Conservation (phyloP, 805 yeast species). For the Ogataea pilisensis region DNA sequence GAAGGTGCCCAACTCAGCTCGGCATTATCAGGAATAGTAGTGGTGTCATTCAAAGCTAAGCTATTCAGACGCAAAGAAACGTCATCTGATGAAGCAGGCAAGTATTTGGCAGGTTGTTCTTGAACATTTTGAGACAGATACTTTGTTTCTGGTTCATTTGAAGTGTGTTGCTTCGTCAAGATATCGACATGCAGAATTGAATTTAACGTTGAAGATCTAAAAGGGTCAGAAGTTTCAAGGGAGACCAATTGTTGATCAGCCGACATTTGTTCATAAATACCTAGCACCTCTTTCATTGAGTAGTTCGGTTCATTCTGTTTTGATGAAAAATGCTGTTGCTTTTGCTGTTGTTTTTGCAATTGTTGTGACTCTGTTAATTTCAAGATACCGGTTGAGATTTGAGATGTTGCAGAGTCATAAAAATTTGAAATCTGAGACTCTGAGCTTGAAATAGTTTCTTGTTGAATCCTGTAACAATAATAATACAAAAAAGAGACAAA, state of each 20-base stretch:
- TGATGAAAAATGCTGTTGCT: neutral
- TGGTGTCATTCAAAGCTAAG: neutral
- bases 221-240: conserved; percentile 25
- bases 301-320: conserved; percentile 24
- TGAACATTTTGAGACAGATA: no score
- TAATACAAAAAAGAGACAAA: no score
- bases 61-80: conserved; percentile 8
- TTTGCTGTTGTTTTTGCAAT: neutral
- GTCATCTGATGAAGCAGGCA: no score
- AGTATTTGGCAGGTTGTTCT: no score
- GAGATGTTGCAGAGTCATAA: conserved; percentile 2
- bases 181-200: conserved; percentile 15
- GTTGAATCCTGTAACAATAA: conserved; percentile 3
- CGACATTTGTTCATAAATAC: conserved; percentile 44
- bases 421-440: conserved; percentile 7
- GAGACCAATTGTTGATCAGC: conserved; percentile 25
- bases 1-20: neutral
- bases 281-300: conserved; percentile 48
- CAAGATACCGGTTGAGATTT: neutral
- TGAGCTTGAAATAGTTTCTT: conserved; percentile 1
- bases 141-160: conserved; percentile 17
- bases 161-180: conserved; percentile 20
- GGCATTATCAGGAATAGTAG: neutral
- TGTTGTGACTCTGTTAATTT: conserved; percentile 1
- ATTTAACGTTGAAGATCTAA: conserved; percentile 26